phyloP scores from a whole-genome alignment of 148 eudicot genomes.

The Fagopyrum esculentum region DNA sequence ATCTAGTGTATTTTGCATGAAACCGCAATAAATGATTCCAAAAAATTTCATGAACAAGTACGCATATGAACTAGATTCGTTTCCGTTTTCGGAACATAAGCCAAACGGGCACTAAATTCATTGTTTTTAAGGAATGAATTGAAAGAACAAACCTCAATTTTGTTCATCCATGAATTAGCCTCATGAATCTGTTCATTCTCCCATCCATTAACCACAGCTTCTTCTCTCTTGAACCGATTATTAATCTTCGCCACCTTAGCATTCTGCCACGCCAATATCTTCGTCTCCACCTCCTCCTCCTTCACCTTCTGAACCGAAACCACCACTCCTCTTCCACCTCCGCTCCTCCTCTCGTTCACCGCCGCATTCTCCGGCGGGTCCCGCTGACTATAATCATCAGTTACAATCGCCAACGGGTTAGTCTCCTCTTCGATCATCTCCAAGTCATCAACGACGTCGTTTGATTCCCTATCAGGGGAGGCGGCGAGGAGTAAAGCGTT shows the following conservation, averaged over 20 bases:
- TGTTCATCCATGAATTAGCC: slow-evolving; percentile 76
- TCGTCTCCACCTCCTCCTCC: slow-evolving; percentile 77
- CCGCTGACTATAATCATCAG: slow-evolving; percentile 33
- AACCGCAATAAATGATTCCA: too few species aligned
- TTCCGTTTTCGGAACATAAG: too few species aligned
- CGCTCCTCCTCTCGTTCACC: not conserved
- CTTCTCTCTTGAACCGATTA: slow-evolving; percentile 75
- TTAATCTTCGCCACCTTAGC: slow-evolving; percentile 65
- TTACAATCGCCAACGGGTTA: slow-evolving; percentile 72
- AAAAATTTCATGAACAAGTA: too few species aligned
- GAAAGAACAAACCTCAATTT: slow-evolving; percentile 51
- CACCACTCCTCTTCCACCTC: slow-evolving; percentile 14
- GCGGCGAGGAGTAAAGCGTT: slow-evolving; percentile 53
- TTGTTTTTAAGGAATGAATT: not conserved
- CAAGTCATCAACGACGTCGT: slow-evolving; percentile 20
- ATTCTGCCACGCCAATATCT: slow-evolving; percentile 37
- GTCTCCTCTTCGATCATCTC: slow-evolving; percentile 56
- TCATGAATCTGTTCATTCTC: slow-evolving; percentile 75
- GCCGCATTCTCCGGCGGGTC: slow-evolving; percentile 12
- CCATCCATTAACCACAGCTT: slow-evolving; percentile 73
- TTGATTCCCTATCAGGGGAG: slow-evolving; percentile 16
- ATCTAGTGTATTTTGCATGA: too few species aligned
- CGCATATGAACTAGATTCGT: too few species aligned
- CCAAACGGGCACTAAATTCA: too few species aligned
- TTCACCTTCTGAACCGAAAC: slow-evolving; percentile 46